Evolutionary conservation across 2,329 filamentous ascomycete genomes (phyloP).

Genomic region (Didymella lethalis): DNA sequence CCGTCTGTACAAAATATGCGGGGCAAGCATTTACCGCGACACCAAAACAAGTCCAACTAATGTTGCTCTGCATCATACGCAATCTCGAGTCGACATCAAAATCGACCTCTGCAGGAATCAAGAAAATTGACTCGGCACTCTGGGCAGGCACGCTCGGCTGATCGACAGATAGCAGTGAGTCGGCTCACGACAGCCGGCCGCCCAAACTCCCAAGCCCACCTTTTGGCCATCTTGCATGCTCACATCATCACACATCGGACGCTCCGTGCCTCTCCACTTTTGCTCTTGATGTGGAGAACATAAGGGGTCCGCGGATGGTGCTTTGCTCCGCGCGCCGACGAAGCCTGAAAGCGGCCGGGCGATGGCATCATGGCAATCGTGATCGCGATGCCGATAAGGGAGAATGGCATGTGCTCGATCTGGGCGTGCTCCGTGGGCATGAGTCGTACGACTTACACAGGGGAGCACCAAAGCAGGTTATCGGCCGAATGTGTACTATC

Average conservation of each 20-base stretch:
- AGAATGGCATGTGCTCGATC: constrained; percentile 8
- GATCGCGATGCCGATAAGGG: constrained; percentile 6
- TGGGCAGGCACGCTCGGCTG: constrained; percentile 12
- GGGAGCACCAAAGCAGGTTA: background rate
- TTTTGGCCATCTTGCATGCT: background rate
- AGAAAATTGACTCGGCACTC: background rate
- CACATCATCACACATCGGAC: constrained; percentile 9
- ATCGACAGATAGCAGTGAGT: constrained; percentile 9
- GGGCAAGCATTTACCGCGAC: background rate
- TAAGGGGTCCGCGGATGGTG: constrained; percentile 1
- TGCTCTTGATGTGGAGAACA: background rate
- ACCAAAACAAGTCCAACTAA: background rate
- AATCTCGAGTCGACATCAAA: background rate
- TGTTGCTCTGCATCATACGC: background rate
- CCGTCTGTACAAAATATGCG: background rate
- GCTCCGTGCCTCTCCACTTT: constrained; percentile 10
- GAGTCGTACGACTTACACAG: constrained; percentile 1
- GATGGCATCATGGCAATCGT: constrained; percentile 12
- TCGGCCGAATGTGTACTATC: background rate
- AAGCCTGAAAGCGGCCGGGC: background rate
- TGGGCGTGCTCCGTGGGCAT: background rate
- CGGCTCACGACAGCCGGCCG: background rate
- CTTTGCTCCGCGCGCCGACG: constrained; percentile 7
- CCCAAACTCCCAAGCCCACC: background rate
- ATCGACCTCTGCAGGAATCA: background rate